Evolutionary conservation across 2,329 filamentous ascomycete genomes (phyloP), one percentile per base, ranked within the genome.

Genomic region (Venturiaceae sp.): DNA sequence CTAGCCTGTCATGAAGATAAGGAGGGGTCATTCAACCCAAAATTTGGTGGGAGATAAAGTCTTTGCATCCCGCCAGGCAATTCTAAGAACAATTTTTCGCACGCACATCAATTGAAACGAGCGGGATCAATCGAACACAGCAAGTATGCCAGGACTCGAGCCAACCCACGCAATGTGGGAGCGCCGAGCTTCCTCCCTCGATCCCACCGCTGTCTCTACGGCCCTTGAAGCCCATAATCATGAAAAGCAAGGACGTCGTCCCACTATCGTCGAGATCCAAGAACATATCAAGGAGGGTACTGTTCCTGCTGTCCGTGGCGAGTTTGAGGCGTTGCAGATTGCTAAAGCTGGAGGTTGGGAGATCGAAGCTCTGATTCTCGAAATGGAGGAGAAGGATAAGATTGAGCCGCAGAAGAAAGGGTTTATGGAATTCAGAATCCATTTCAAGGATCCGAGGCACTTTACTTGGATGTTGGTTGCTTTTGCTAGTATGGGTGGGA

Each of bases 401-500:
- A 64, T 67, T 36, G 62, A 64, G 52, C 71, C 68, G 30, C 68
- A 71, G 61, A 71, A 71, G 64, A 71, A 69, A 60, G 69, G 72
- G 5, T 59, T 72, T 61, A 82, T 83, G 65, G 74, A 85, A 41
- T n/a, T n/a, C n/a, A n/a, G n/a, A n/a, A 62, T 86, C 46, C 71
- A 80, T 36, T 83, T 87, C 71, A 76, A 75, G 55, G 79, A 87
- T 67, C 83, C 84, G 0, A 80, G 75, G 57, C 71, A 83, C 65
- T 90, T 88, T 68, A 89, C 85, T 28, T 86, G 80, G 75, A 71
- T 86, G 16, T 77, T 88, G 14, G 84, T 87, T 47, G 82, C 78
- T 1, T 89, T 89, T 64, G 86, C 86, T n/a, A 86, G 83, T 16
- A 87, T 89, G 83, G 86, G 86, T 54, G n/a, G n/a, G n/a, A n/a